Percentiles rank a stretch among this genome's conserved stretches.
Conservation (phyloP, 2,329 filamentous ascomycete genomes). For the Seiridium cupressi region DNA sequence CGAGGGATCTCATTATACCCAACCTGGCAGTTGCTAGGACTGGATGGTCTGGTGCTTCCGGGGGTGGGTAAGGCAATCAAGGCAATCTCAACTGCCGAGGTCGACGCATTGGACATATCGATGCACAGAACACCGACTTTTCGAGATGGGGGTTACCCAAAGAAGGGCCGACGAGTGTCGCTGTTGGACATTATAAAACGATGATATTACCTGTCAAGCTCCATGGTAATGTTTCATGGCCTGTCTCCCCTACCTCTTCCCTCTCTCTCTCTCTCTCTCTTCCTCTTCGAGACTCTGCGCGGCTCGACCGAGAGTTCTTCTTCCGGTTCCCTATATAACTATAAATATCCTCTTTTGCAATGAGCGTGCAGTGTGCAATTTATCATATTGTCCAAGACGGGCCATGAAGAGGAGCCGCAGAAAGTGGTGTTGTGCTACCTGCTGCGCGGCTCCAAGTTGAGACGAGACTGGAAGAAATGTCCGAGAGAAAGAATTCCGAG, state of each 20-base stretch:
- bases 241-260: background rate
- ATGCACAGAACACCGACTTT: background rate
- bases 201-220: constrained; percentile 3
- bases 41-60: constrained; percentile 1
- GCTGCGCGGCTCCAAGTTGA: constrained; percentile 7
- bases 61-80: background rate
- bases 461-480: constrained; percentile 29
- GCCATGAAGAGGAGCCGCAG: background rate
- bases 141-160: constrained; percentile 9
- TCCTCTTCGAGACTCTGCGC: background rate
- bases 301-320: background rate
- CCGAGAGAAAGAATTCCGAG: constrained; percentile 43
- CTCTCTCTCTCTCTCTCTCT: background rate
- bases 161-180: constrained; percentile 4
- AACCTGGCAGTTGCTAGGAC: constrained; percentile 5
- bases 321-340: background rate
- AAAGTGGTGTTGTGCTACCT: constrained; percentile 8
- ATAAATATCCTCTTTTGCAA: background rate
- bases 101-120: background rate
- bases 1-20: background rate
- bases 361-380: background rate
- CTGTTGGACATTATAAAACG: constrained; percentile 2
- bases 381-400: constrained; percentile 1
- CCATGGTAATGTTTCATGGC: constrained; percentile 5
- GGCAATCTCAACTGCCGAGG: constrained; percentile 6